Conservation (phyloP, 805 yeast genomes). For the Ogataea pini region DNA sequence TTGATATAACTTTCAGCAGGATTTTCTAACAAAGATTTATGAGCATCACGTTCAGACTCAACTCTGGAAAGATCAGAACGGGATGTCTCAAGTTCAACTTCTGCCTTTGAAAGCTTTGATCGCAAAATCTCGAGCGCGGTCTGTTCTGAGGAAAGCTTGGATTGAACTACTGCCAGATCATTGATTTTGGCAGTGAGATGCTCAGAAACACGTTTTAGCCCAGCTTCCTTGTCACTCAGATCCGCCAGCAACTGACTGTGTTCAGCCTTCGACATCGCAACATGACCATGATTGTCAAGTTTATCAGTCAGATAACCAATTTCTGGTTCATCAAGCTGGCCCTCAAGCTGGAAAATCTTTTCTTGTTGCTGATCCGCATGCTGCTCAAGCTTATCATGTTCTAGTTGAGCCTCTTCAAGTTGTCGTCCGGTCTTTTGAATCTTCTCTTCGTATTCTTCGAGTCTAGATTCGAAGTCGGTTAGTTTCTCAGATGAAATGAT, state of each 20-base stretch:
- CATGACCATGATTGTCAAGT: slow-evolving; percentile 7
- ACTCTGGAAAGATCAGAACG: background rate
- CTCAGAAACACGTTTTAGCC: background rate
- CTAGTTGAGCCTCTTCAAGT: background rate
- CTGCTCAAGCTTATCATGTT: background rate
- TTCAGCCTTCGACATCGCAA: slow-evolving; percentile 10
- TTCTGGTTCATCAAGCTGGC: slow-evolving; percentile 12
- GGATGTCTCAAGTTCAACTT: background rate
- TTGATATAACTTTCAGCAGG: slow-evolving; percentile 27
- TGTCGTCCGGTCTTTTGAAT: background rate
- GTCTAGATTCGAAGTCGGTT: background rate
- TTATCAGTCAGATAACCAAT: slow-evolving; percentile 9
- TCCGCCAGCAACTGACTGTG: slow-evolving; percentile 3
- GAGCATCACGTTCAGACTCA: slow-evolving; percentile 2
- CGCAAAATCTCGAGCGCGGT: slow-evolving; percentile 14
- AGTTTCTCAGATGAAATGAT: slow-evolving; percentile 7
- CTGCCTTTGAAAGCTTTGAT: background rate
- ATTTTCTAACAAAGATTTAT: slow-evolving; percentile 11
- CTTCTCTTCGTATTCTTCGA: background rate
- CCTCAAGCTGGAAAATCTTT: background rate
- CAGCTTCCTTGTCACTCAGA: background rate
- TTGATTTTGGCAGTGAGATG: background rate
- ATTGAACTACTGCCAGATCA: background rate
- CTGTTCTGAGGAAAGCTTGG: background rate
- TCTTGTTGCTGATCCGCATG: background rate